These are phyloP conservation scores for Podaxis mareebaensis DNA, from an alignment of 768 basidiomycete species.

Conservation along the genomic window DNA sequence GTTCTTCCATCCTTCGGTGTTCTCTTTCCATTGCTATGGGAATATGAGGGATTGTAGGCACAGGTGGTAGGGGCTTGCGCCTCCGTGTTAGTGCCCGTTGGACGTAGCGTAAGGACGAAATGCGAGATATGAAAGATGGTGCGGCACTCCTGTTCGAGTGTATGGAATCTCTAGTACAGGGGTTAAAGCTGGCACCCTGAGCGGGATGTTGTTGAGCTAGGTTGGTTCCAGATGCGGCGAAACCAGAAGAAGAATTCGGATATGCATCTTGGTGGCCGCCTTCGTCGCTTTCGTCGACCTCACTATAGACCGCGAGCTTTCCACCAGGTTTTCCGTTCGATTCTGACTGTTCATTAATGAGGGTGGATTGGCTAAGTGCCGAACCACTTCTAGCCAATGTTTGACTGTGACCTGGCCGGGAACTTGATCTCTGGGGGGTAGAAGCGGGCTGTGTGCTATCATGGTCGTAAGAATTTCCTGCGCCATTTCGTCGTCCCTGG, in stretches of 20 bases:
- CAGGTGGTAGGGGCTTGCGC: slow-evolving; percentile 60
- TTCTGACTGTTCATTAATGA: slow-evolving; percentile 3
- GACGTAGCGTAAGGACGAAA: slow-evolving; percentile 43
- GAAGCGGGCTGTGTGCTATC: not conserved
- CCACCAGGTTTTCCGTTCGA: not conserved
- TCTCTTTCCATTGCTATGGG: slow-evolving; percentile 42
- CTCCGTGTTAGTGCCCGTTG: slow-evolving; percentile 41
- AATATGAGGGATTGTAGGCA: slow-evolving; percentile 52
- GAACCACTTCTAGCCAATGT: not conserved
- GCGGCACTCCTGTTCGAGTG: slow-evolving; percentile 48
- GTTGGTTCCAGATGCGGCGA: not conserved
- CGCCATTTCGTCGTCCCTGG: not conserved
- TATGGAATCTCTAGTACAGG: slow-evolving; percentile 37
- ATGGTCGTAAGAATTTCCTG: not conserved
- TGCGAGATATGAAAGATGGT: slow-evolving; percentile 51
- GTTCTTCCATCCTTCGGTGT: slow-evolving; percentile 45
- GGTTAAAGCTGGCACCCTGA: not conserved
- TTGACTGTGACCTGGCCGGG: slow-evolving; percentile 1
- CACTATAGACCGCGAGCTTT: not conserved
- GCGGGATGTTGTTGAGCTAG: not conserved
- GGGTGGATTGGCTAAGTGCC: slow-evolving; percentile 5
- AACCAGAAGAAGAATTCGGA: not conserved
- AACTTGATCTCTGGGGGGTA: not conserved
- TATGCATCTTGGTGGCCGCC: not conserved
- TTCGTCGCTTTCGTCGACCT: slow-evolving; percentile 6